Percentiles rank a stretch among this genome's conserved stretches.
These are phyloP conservation scores for Auxenochlorella pyrenoidosa DNA, from an alignment of 139 green algal genomes.

Conservation along the genomic window DNA sequence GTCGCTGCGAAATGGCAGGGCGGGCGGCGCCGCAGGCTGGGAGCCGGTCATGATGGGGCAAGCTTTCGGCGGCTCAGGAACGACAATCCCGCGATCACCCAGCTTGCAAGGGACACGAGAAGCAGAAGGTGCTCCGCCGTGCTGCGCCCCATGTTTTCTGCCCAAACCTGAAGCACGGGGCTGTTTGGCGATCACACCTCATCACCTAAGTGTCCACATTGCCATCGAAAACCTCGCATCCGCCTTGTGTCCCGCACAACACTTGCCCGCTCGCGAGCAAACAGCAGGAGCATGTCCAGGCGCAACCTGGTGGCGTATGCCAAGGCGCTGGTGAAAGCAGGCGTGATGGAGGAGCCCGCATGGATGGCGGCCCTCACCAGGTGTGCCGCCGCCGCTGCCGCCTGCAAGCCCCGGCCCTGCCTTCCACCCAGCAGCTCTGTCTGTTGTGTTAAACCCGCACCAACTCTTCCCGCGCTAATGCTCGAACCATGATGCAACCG, in stretches of 20 bases:
- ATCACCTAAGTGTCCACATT: no score
- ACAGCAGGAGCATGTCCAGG: conserved; percentile 17
- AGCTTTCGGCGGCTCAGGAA: background rate
- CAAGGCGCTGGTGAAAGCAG: conserved; percentile 32
- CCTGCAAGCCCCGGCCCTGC: no score
- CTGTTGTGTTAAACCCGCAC: no score
- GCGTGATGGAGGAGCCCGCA: conserved; percentile 40
- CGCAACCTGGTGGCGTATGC: conserved; percentile 39
- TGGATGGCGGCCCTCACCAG: conserved; percentile 46
- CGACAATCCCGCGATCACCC: background rate
- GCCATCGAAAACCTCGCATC: background rate
- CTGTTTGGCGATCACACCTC: no score
- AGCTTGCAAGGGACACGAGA: background rate
- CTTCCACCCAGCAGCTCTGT: no score
- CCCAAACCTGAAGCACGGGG: background rate
- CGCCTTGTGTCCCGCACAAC: background rate
- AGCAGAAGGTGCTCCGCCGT: background rate
- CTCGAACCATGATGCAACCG: no score
- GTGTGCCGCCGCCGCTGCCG: conserved; percentile 11
- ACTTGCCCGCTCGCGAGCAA: background rate
- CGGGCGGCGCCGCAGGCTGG: background rate
- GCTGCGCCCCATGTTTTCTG: background rate
- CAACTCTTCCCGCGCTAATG: no score
- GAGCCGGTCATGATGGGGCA: background rate
- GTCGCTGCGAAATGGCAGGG: conserved; percentile 37